Evolutionary conservation across 2,329 filamentous ascomycete species (phyloP).

Genomic region (Stylonectria norvegica): DNA sequence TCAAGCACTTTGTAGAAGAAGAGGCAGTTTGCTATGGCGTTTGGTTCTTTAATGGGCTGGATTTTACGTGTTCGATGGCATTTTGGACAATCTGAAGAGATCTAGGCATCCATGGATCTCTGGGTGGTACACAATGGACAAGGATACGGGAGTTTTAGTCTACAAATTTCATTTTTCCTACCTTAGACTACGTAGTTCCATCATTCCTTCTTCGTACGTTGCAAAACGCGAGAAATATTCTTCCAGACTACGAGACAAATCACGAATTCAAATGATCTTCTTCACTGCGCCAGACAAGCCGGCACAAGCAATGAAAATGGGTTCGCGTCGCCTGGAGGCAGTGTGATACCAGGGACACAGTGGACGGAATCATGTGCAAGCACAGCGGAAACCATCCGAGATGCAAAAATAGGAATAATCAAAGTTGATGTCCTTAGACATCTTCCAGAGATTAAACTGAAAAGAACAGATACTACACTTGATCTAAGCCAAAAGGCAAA

Average conservation of each 20-base stretch:
- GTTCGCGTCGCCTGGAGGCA: constrained; percentile 44
- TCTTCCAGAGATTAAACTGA: constrained; percentile 94
- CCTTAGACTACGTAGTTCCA: too few species aligned
- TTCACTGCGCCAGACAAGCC: constrained; percentile 39
- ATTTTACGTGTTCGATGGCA: too few species aligned
- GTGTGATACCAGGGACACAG: constrained; percentile 46
- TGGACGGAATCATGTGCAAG: constrained; percentile 40
- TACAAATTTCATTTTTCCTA: too few species aligned
- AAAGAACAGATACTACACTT: constrained; percentile 96
- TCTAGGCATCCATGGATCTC: not conserved
- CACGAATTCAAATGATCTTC: too few species aligned
- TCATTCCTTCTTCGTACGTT: too few species aligned
- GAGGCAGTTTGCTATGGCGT: too few species aligned
- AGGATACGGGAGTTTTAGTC: too few species aligned
- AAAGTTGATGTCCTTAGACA: constrained; percentile 66
- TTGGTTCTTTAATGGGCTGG: too few species aligned
- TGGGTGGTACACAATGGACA: not conserved
- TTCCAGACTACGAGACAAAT: too few species aligned
- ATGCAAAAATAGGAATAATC: constrained; percentile 71
- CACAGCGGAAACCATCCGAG: constrained; percentile 37
- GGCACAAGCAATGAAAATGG: constrained; percentile 38
- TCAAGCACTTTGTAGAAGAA: not conserved
- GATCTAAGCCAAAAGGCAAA: constrained; percentile 71
- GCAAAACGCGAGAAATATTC: too few species aligned
- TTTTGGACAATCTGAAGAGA: too few species aligned